Evolutionary conservation across 495 filamentous ascomycete genomes (phyloP).

Genomic region (Penicillium salamii): DNA sequence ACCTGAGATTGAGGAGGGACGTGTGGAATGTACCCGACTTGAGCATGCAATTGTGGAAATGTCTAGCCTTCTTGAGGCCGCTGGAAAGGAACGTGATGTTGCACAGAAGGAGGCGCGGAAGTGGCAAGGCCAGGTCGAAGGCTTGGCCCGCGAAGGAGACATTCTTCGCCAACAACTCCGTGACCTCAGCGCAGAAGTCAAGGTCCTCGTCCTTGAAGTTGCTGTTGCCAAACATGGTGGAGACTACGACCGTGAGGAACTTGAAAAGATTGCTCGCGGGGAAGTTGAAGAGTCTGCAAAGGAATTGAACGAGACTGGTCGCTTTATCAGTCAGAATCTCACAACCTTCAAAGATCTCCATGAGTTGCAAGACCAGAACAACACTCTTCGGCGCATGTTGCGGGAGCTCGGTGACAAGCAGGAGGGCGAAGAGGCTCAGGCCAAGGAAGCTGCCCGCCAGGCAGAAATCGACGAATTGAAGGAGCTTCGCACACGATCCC

Average conservation of each 20-base stretch:
- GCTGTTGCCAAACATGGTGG: conserved; percentile 76
- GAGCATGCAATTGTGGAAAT: conserved; percentile 73
- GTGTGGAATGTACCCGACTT: conserved; percentile 51
- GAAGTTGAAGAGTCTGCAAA: conserved; percentile 55
- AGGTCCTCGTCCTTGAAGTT: conserved; percentile 80
- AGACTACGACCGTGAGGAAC: conserved; percentile 64
- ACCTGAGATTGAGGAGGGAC: conserved; percentile 61
- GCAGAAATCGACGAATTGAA: conserved; percentile 72
- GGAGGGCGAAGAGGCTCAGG: conserved; percentile 82
- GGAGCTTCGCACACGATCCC: conserved; percentile 59
- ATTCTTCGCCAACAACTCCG: conserved; percentile 85
- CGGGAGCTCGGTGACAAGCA: conserved; percentile 82
- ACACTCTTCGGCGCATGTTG: conserved; percentile 74
- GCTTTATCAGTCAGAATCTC: conserved; percentile 79
- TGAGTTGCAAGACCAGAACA: conserved; percentile 87
- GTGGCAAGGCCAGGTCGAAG: conserved; percentile 68
- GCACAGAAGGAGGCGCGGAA: conserved; percentile 63
- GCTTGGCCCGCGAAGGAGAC: conserved; percentile 67
- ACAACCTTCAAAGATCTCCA: conserved; percentile 78
- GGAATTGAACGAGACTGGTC: conserved; percentile 73
- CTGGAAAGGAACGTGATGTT: conserved; percentile 53
- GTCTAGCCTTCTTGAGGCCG: conserved; percentile 62
- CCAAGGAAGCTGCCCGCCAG: conserved; percentile 63
- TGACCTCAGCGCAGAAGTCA: conserved; percentile 85
- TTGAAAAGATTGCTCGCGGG: conserved; percentile 69